phyloP scores from a whole-genome alignment of 495 filamentous ascomycete genomes.

The Hypomontagnella monticulosa region DNA sequence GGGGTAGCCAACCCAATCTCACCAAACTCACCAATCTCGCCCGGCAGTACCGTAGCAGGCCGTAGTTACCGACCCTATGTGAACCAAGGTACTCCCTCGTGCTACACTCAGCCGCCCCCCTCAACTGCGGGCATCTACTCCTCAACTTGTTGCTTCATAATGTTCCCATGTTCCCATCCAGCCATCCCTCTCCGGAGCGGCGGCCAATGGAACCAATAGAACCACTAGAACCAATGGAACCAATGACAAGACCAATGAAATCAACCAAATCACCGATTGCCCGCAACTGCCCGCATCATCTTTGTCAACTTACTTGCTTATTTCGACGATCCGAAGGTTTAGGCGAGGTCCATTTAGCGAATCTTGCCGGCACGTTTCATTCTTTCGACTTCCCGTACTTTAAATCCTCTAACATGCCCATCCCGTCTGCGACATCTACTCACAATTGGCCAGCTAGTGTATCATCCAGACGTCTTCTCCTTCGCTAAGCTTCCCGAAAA shows the following conservation, averaged over 20 bases:
- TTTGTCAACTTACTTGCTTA: slow-evolving; percentile 37
- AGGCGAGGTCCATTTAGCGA: slow-evolving; percentile 38
- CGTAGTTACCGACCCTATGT: slow-evolving; percentile 37
- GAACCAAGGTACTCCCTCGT: slow-evolving; percentile 37
- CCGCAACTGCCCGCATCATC: slow-evolving; percentile 28
- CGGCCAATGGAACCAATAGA: slow-evolving; percentile 25
- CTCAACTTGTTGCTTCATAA: too few relatives aligned
- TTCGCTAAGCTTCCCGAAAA: slow-evolving; percentile 32
- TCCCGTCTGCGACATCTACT: neutral
- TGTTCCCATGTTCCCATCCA: too few relatives aligned
- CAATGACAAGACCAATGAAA: neutral
- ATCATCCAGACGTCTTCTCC: slow-evolving; percentile 1
- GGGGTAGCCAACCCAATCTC: slow-evolving; percentile 44
- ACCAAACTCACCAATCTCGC: slow-evolving; percentile 37
- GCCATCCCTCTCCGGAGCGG: neutral
- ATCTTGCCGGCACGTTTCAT: slow-evolving; percentile 35
- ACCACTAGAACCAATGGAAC: slow-evolving; percentile 27
- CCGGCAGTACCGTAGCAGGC: slow-evolving; percentile 37
- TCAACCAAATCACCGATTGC: neutral
- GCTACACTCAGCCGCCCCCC: slow-evolving; percentile 37
- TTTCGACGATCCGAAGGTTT: slow-evolving; percentile 43
- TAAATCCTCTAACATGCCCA: neutral
- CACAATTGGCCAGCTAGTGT: slow-evolving; percentile 12
- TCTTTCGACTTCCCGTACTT: slow-evolving; percentile 12
- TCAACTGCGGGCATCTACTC: neutral